Base-by-base conservation (phyloP, 2,329 filamentous ascomycete genomes). In the Didymella pomorum region DNA sequence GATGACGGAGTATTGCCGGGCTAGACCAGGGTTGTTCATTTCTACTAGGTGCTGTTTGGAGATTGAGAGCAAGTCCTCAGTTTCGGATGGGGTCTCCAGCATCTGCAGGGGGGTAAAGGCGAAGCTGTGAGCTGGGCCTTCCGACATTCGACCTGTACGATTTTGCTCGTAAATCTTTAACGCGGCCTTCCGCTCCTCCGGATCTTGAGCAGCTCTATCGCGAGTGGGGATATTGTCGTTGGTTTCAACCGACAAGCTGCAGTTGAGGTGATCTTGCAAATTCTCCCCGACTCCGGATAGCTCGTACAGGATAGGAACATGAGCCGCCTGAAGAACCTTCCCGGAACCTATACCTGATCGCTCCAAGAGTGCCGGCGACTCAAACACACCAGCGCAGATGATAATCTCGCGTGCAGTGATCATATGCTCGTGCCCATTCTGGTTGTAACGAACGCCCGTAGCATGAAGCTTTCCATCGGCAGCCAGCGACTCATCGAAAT, bases 201-300 rank as follows among this genome's bases (percentile, higher is more conserved):
- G 61, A 29, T 63, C 37, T n/a, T 50, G 41, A 4, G 58, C n/a
- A 16, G 35, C 54, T 25, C 54, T 31, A 31, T 68, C 63, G 20
- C 48, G 58, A 26, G 65, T 68, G 10, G 45, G 52, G 18, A 65
- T 48, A 16, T 56, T 14, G 10, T 65, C 62, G 42, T 43, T 26
- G 18, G 54, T 54, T 43, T 67, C 64, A 29, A 31, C 57, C 11
- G 64, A 64, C 12, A 68, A 37, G 25, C 62, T 37, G 23, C 60
- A 63, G 20, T 65, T 65, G 2, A 65, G 42, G 45, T 87, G 86
- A 65, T 90, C 87, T 39, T 87, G 80, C 9, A 89, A 78, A 71
- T 89, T 86, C 57, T 83, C 82, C 1, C 87, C 87, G 1, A 90
- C 86, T 21, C 87, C 84, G 0, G 83, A 81, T 1, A 86, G 83